These are phyloP conservation scores for Arachnomyces sp. DNA, from an alignment of 2,329 filamentous ascomycete genomes.

Conservation along the genomic window DNA sequence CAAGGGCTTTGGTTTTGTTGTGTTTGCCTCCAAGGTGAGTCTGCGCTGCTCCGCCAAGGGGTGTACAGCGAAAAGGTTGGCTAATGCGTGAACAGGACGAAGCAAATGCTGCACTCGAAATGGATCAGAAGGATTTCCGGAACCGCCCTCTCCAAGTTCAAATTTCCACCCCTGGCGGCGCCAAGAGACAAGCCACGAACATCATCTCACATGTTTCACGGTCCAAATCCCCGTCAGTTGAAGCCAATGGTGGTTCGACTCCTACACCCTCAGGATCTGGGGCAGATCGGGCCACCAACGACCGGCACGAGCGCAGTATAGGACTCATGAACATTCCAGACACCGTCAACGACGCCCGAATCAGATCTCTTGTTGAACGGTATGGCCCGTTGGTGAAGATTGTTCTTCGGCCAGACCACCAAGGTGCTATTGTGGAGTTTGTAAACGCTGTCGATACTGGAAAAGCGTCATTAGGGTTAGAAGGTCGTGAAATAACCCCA, in stretches of 20 bases:
- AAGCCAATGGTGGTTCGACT: constrained; percentile 22
- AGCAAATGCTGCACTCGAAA: constrained; percentile 55
- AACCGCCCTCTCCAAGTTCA: constrained; percentile 62
- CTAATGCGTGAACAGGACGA: constrained; percentile 44
- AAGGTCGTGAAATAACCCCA: constrained; percentile 38
- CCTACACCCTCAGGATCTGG: constrained; percentile 29
- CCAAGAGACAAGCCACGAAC: constrained; percentile 38
- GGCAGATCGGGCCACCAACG: constrained; percentile 33
- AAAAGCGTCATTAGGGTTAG: constrained; percentile 42
- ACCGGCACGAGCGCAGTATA: constrained; percentile 60
- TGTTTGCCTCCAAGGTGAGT: constrained; percentile 58
- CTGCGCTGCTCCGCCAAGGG: neutral
- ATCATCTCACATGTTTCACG: constrained; percentile 34
- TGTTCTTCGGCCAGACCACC: constrained; percentile 69
- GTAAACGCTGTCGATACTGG: constrained; percentile 62
- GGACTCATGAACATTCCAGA: constrained; percentile 81
- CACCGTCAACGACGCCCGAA: constrained; percentile 80
- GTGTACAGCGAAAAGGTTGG: constrained; percentile 10
- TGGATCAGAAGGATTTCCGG: constrained; percentile 65
- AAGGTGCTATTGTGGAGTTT: constrained; percentile 82
- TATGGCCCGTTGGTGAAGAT: constrained; percentile 68
- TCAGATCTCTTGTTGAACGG: constrained; percentile 64
- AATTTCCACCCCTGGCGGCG: constrained; percentile 37
- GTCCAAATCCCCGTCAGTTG: constrained; percentile 29
- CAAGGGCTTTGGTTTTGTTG: constrained; percentile 73